Evolutionary conservation across 2,329 filamentous ascomycete genomes (phyloP).

Genomic region (Xylariaceae sp.): DNA sequence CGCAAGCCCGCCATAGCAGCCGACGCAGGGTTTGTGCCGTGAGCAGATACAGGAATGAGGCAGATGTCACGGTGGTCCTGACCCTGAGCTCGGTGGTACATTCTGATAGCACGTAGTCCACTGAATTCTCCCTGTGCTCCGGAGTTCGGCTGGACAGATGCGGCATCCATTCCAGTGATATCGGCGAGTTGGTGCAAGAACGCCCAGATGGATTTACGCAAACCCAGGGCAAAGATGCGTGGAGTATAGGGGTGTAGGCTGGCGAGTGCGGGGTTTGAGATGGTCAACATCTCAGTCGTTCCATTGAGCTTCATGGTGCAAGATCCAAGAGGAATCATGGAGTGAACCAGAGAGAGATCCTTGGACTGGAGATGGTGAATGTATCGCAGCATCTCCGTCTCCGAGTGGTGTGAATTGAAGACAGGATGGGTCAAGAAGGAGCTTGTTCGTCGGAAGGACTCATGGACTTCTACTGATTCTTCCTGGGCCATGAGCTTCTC

Average conservation of each 20-base stretch:
- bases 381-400: constrained; percentile 90
- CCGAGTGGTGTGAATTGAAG: constrained; percentile 92
- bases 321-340: constrained; percentile 94
- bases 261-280: constrained; percentile 71
- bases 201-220: constrained; percentile 55
- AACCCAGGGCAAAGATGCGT: constrained; percentile 61
- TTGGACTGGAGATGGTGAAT: constrained; percentile 91
- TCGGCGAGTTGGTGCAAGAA: constrained; percentile 72
- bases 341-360: constrained; percentile 88
- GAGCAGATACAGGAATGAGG: constrained; percentile 88
- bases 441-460: constrained; percentile 63
- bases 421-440: constrained; percentile 81
- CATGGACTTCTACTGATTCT: constrained; percentile 45
- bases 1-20: constrained; percentile 95
- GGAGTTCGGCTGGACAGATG: constrained; percentile 90
- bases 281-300: constrained; percentile 85
- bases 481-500: constrained; percentile 35
- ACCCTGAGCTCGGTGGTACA: constrained; percentile 66
- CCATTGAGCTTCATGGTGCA: constrained; percentile 99
- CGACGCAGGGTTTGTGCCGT: constrained; percentile 93
- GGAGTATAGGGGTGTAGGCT: constrained; percentile 79
- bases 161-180: constrained; percentile 86
- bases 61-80: constrained; percentile 77
- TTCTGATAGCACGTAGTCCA: constrained; percentile 80
- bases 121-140: constrained; percentile 94